Evolutionary conservation across 1,284 basidiomycete genomes (phyloP), one percentile per base, ranked within the genome.

Genomic region (Trametes sp.): DNA sequence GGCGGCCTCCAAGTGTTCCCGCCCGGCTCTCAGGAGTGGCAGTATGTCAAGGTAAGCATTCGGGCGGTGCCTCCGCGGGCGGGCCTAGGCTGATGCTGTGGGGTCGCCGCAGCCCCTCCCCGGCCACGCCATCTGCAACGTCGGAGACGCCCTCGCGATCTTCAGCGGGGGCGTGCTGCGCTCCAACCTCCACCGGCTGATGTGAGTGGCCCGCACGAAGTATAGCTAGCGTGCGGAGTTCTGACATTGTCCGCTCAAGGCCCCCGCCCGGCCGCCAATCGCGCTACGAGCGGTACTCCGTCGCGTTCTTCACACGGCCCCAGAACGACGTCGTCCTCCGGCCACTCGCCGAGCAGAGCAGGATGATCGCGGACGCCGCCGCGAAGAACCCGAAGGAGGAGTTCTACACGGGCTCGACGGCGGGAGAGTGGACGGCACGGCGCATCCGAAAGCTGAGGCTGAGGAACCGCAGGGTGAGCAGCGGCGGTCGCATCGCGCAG

Each of bases 391-490:
- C 74, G 0, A 72, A 72, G n/a, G 72, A 73, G 29, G 72, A 76
- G 53, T 82, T 74, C 59, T 69, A 79, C 24, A 77, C 80, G 2
- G 77, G 77, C 9, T 72, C 75, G 16, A 85, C 83, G 0, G 78
- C 84, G 0, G 74, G 68, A 1, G 80, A 85, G 48, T 86, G 85
- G 85, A 79, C 83, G 36, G 64, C 77, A 3, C 76, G 81, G 53
- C 74, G 83, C n/a, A 74, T 84, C 63, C 81, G 77, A 59, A 79
- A 82, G 49, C 74, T 81, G 57, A 75, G 84, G 29, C 74, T 81
- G n/a, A 78, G 74, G 41, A 82, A 83, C 66, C 76, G 80, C 35
- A 78, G 73, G 73, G 74, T 76, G 66, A 59, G 73, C 53, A 4
- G 24, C 7, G 21, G 2, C 10, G 5, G 29, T 16, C 26, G 35